A percentile compares a stretch with the other conserved stretches of the same genome.
Evolutionary conservation across 805 yeast genomes (phyloP).

Genomic region (Candida manassasensis): DNA sequence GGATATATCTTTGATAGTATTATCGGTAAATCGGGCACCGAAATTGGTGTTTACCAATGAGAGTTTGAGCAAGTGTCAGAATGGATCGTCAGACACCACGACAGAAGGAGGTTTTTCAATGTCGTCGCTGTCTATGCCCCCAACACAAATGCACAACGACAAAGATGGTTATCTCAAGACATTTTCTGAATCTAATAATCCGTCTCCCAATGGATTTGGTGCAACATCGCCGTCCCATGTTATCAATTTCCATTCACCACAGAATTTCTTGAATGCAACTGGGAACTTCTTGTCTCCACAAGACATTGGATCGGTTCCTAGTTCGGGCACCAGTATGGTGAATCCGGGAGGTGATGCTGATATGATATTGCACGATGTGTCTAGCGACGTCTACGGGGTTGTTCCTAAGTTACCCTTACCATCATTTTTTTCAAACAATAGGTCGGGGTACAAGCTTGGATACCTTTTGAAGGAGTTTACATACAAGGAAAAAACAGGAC

Average conservation of each 20-base stretch:
- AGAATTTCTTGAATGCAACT: slow-evolving; percentile 30
- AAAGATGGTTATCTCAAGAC: slow-evolving; percentile 7
- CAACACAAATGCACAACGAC: too few species aligned
- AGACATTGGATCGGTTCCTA: slow-evolving; percentile 6
- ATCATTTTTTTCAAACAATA: slow-evolving; percentile 62
- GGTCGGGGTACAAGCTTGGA: slow-evolving; percentile 69
- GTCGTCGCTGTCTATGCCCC: too few species aligned
- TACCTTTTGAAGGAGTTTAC: slow-evolving; percentile 46
- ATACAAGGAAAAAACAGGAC: slow-evolving; percentile 8
- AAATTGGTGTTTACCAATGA: slow-evolving; percentile 34
- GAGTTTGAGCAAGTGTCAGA: too few species aligned
- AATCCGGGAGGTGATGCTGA: slow-evolving; percentile 12
- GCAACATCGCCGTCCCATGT: slow-evolving; percentile 29
- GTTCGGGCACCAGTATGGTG: background rate
- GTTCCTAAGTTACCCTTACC: slow-evolving; percentile 60
- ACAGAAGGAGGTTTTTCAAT: too few species aligned
- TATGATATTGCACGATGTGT: slow-evolving; percentile 41
- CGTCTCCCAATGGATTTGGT: slow-evolving; percentile 21
- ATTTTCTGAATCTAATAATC: slow-evolving; percentile 14
- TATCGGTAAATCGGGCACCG: slow-evolving; percentile 60
- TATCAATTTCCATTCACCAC: slow-evolving; percentile 32
- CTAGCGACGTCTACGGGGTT: slow-evolving; percentile 51
- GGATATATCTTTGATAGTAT: slow-evolving; percentile 59
- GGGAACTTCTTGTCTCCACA: slow-evolving; percentile 30
- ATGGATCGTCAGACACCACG: background rate